These are phyloP conservation scores for Mortierella sp. DNA, from an alignment of 371 early-diverging fungal species.

Conservation along the genomic window DNA sequence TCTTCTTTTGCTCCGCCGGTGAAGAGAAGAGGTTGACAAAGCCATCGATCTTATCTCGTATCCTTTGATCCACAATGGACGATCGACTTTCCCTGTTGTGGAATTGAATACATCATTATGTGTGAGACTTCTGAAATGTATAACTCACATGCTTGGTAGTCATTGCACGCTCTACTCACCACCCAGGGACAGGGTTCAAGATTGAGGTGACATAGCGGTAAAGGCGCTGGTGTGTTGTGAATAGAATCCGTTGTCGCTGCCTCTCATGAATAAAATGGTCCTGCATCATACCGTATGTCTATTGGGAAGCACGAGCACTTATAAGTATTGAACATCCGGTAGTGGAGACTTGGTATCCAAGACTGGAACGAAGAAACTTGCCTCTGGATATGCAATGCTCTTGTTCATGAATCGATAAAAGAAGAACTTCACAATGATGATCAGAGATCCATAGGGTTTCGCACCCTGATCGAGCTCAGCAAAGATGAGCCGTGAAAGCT, in stretches of 20 bases:
- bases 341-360: not conserved
- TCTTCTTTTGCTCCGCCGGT: not conserved
- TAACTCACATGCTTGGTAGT: not conserved
- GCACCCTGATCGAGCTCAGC: slow-evolving; percentile 34
- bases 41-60: slow-evolving; percentile 29
- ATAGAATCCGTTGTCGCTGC: slow-evolving; percentile 54
- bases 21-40: slow-evolving; percentile 29
- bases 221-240: slow-evolving; percentile 55
- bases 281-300: slow-evolving; percentile 59
- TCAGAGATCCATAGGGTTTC: slow-evolving; percentile 52
- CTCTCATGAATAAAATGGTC: slow-evolving; percentile 54
- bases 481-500: slow-evolving; percentile 47
- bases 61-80: slow-evolving; percentile 32
- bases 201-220: slow-evolving; percentile 55
- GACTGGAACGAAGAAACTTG: slow-evolving; percentile 2
- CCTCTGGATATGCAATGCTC: slow-evolving; percentile 59
- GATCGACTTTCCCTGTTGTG: slow-evolving; percentile 37
- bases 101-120: not conserved
- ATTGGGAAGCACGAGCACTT: not conserved
- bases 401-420: slow-evolving; percentile 58
- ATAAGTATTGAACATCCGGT: not conserved
- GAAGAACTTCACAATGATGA: slow-evolving; percentile 57
- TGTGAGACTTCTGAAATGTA: not conserved
- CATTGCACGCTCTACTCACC: slow-evolving; percentile 25
- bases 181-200: slow-evolving; percentile 53